These are phyloP conservation scores for Dictyophora rubrovolvata DNA, from an alignment of 768 basidiomycete species.

Conservation along the genomic window DNA sequence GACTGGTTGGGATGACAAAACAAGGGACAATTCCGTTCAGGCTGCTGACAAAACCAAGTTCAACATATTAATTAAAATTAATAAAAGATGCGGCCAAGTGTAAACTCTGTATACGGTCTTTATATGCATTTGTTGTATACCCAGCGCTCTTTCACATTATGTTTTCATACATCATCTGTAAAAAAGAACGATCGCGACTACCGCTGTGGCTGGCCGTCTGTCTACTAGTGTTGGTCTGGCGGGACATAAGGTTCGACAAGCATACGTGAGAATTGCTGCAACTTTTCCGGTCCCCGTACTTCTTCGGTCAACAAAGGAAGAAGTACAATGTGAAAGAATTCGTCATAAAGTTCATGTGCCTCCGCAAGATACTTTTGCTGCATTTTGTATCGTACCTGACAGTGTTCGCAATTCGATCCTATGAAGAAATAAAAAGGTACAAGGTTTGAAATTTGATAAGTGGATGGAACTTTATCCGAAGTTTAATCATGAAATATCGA, in stretches of 20 bases:
- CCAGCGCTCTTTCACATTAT: no score
- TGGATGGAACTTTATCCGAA: neutral
- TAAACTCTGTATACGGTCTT: no score
- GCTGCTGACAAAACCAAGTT: no score
- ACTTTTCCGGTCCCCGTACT: constrained; percentile 88
- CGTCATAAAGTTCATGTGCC: constrained; percentile 94
- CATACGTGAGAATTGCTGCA: constrained; percentile 90
- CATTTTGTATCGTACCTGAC: constrained; percentile 90
- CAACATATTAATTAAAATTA: no score
- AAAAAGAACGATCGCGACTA: no score
- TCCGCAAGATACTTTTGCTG: constrained; percentile 96
- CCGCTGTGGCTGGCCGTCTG: neutral
- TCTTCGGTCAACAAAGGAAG: constrained; percentile 94
- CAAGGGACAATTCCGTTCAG: neutral
- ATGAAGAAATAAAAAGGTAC: constrained; percentile 8
- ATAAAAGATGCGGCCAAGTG: no score
- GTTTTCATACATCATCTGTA: no score
- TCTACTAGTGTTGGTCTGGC: constrained; percentile 11
- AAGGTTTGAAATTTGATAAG: neutral
- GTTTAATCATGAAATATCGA: neutral
- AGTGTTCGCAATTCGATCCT: constrained; percentile 95
- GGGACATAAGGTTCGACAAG: constrained; percentile 73
- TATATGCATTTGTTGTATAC: no score
- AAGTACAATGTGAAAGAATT: constrained; percentile 95
- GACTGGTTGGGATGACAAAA: neutral